Evolutionary conservation across 2,329 filamentous ascomycete genomes (phyloP), one percentile per base, ranked within the genome.

Genomic region (Cadophora gregata): DNA sequence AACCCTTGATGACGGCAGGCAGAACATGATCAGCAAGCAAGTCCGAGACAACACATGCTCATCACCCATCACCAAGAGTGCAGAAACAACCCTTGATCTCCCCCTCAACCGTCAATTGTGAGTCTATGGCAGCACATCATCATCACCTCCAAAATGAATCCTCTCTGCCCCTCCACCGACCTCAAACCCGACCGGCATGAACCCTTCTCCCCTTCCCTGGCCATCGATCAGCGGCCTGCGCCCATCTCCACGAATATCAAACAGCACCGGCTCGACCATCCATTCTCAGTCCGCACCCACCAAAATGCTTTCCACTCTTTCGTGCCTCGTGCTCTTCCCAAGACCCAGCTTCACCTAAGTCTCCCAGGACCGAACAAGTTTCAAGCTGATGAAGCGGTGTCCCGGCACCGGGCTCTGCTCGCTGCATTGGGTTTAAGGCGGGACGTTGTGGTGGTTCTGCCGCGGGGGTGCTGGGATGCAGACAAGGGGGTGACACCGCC

Each of bases 331-430:
- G 8, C 24, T 24, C 53, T 38, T 7, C 29, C 51, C n/a, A n/a
- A n/a, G n/a, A n/a, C n/a, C n/a, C n/a, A n/a, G n/a, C n/a, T n/a
- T n/a, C n/a, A n/a, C n/a, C n/a, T n/a, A n/a, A n/a, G n/a, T 38
- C 31, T 58, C n/a, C 53, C 53, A 38, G 31, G 4, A 36, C 21
- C 16, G 59, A n/a, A 66, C 65, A 33, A 55, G 68, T 69, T 69
- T 69, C 68, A 69, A 38, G 56, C 62, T 53, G 58, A 45, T 31
- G 47, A 47, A 24, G 25, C 21, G n/a, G 25, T 47, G 27, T 53
- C 62, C 36, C 59, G 33, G 55, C 31, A 31, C n/a, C 55, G 33
- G 31, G 31, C 58, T 27, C 21, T 25, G n/a, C 36, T 59, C 48
- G 16, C 63, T 50, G 36, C 38, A 63, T 66, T 48, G 21, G 60